Evolutionary conservation across 805 yeast species (phyloP).

Genomic region (Teunomyces gatunensis): DNA sequence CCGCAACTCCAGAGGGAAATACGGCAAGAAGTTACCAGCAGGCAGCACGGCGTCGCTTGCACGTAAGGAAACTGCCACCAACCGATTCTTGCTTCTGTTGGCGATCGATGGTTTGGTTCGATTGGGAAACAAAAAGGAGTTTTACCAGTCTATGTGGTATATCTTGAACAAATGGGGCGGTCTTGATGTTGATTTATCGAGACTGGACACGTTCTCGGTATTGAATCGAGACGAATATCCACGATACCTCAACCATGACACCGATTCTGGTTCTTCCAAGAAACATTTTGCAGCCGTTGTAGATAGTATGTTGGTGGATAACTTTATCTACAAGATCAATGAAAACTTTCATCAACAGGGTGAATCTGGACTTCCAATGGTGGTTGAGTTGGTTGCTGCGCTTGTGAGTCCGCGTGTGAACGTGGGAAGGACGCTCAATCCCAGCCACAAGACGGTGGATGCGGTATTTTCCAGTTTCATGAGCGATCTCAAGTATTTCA

Average conservation of each 20-base stretch:
- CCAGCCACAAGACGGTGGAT: conserved; percentile 28
- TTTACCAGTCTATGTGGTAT: conserved; percentile 31
- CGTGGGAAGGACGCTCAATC: conserved; percentile 14
- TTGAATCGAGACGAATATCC: conserved; percentile 1
- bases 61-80: conserved; percentile 18
- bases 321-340: conserved; percentile 31
- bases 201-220: neutral
- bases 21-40: conserved; percentile 14
- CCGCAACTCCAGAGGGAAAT: conserved; percentile 18
- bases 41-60: conserved; percentile 5
- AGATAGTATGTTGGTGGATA: conserved; percentile 32
- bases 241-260: neutral
- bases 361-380: conserved; percentile 13
- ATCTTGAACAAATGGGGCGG: conserved; percentile 36
- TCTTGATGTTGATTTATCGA: conserved; percentile 11
- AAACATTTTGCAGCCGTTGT: conserved; percentile 10
- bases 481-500: conserved; percentile 26
- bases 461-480: conserved; percentile 28
- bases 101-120: conserved; percentile 29
- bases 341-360: conserved; percentile 17
- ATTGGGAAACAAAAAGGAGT: conserved; percentile 31
- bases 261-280: neutral
- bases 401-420: conserved; percentile 18
- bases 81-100: conserved; percentile 30
- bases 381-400: conserved; percentile 26